Percentiles rank a stretch among this genome's conserved stretches.
Conservation (phyloP, 2,329 filamentous ascomycete species). For the Beauveria varroae region DNA sequence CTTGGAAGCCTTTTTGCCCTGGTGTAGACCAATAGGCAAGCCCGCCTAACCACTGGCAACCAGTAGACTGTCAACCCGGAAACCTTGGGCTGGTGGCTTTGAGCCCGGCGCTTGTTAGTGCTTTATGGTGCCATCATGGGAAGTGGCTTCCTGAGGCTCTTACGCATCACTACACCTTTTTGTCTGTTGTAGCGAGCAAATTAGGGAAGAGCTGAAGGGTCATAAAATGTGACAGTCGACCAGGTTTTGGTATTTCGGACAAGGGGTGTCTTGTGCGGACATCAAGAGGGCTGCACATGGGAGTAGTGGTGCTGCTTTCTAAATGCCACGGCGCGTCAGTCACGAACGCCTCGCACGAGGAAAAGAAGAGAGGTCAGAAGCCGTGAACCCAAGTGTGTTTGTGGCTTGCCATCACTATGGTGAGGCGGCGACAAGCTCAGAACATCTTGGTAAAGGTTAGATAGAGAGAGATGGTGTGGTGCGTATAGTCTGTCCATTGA, state of each 20-base stretch:
- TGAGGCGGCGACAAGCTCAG: background rate
- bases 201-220: background rate
- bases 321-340: constrained; percentile 1
- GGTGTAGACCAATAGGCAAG: background rate
- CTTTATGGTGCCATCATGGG: background rate
- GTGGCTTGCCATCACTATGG: background rate
- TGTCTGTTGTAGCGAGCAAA: background rate
- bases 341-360: constrained; percentile 2
- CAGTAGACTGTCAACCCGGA: background rate
- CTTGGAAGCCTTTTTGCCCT: background rate
- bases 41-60: background rate
- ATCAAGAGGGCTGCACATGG: background rate
- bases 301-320: background rate
- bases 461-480: background rate
- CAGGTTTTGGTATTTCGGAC: background rate
- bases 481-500: background rate
- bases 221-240: background rate
- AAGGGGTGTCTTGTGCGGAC: background rate
- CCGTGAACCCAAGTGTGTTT: background rate
- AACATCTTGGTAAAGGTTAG: background rate
- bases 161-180: background rate
- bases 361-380: background rate
- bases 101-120: constrained; percentile 3
- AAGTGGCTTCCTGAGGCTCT: constrained; percentile 1
- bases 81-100: constrained; percentile 5